Percentiles rank a stretch among this genome's conserved stretches.
These are phyloP conservation scores for Dictyostelium brefeldianum DNA, from an alignment of 78 protist genomes.

Conservation along the genomic window DNA sequence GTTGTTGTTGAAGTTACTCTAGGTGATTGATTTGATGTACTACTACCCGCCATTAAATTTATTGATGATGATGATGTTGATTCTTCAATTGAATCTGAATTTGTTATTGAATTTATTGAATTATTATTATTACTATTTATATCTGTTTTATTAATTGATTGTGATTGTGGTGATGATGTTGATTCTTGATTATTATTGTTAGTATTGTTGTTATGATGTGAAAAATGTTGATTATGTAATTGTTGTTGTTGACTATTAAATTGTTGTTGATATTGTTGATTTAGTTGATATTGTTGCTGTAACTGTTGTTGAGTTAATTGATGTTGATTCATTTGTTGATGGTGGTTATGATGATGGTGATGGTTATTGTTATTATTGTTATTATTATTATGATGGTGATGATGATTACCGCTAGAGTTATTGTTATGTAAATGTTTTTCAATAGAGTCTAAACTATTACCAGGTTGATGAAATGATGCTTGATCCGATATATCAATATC, in stretches of 20 bases:
- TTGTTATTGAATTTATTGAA: not conserved
- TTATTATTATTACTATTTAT: conserved; percentile 2
- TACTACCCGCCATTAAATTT: conserved; percentile 22
- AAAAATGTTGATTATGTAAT: not conserved
- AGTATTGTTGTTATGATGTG: not conserved
- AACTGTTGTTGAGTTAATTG: not conserved
- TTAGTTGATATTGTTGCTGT: not conserved
- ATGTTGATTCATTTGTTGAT: not conserved
- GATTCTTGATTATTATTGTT: not conserved
- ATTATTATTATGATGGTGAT: not conserved
- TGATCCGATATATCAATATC: conserved; percentile 14
- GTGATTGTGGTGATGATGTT: not conserved
- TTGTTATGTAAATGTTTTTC: not conserved
- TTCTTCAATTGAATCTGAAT: conserved; percentile 18
- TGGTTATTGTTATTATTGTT: not conserved
- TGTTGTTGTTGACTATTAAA: not conserved
- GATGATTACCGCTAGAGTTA: not conserved
- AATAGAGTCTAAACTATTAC: not conserved
- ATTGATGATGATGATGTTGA: conserved; percentile 31
- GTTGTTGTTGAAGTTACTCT: not conserved
- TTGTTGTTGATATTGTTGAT: not conserved
- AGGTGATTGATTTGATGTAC: conserved; percentile 18
- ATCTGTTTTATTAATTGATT: not conserved
- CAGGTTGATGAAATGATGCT: conserved; percentile 5
- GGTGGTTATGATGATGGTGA: not conserved